Base-by-base conservation (phyloP, 768 basidiomycete species). In the Paxillus ammoniavirescens region DNA sequence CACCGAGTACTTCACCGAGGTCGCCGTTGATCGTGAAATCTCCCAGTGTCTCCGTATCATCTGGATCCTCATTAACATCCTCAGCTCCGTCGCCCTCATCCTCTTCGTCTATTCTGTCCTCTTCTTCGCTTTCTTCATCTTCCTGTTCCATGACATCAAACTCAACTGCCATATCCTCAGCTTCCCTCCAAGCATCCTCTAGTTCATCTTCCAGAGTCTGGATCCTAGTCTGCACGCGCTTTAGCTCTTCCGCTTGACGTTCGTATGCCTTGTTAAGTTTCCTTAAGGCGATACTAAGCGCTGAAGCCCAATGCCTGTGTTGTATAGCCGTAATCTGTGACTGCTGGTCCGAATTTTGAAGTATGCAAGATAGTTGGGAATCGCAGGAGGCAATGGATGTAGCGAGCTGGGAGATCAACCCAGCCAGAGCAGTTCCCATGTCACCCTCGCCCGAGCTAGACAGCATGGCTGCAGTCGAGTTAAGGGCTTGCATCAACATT, bases 111-210 rank as follows among this genome's bases (percentile, higher is more conserved):
- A 55, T 53, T 2, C 5, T 57, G 3, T 37, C 59, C 9, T 57
- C 61, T 6, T 45, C 42, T 10, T 58, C 65, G 17, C 53, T 63
- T 21, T 61, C 72, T 23, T 65, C 56, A 21, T 61, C 58, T 14
- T 58, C 65, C 4, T 55, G 68, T 49, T 85, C 82, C 47, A 82
- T 66, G 41, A 82, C 82, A 64, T 92, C 89, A 61, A 91, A 77
- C 64, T 91, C 87, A 48, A 73, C 67, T 1, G 89, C 91, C 59
- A 91, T 73, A 40, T 79, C 81, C 60, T 89, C 85, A 2, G 89
- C 91, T 54, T 86, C 83, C 44, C 77, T 77, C 91, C 91, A 92
- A 0, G 89, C 91, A 49, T 92, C 91, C 45, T 86, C 82, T 21
- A 91, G 74, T 58, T 90, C 87, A 13, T 78, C 86, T 60, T 87